Base-by-base conservation (phyloP, 148 eudicot genomes). In the Tetragonia tetragonoides region DNA sequence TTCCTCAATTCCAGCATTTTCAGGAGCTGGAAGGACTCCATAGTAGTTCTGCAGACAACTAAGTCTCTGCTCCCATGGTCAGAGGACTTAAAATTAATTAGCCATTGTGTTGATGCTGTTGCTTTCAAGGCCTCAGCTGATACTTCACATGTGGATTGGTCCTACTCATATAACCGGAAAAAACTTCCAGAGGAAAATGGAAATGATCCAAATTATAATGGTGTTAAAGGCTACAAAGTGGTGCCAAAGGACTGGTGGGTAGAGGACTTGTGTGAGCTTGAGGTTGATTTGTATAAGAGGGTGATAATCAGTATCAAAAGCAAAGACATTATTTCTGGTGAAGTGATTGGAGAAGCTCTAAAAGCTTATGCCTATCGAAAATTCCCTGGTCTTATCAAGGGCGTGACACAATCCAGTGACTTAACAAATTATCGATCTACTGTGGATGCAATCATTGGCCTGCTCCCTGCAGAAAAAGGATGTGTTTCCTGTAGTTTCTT, bases 241-340 rank as follows among this genome's bases (percentile, higher is more conserved):
- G 90, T 93, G 40, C 99, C 99, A 3, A 87, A 77, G 37, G 97
- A 95, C 70, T 95, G 99, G 99, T 95, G 97, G 97, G 97, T 89
- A 51, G 97, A 95, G 89, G 99, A 95, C 77, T 82, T 95, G 73
- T 88, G 91, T 77, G 97, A 91, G 85, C 94, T 95, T 68, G 99
- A 90, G 68, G 79, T 88, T 75, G 92, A 86, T 77, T 79, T 88
- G 37, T 95, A 89, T 69, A 82, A 85, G 70, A 88, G 83, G 66
- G 90, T 93, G 7, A 85, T 95, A 3, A 44, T 66, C 20, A 82
- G 81, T 38, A 90, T 95, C 51, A 90, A 86, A 80, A 86, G 61
- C 66, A 86, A 86, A 83, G 91, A 87, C 53, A 74, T 68, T 49
- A 59, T 91, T 64, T 79, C 86, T 28, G 75, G 77, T 75, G 97